These are phyloP conservation scores for Coniochaeta sp. DNA, from an alignment of 2,329 filamentous ascomycete species.

Conservation along the genomic window DNA sequence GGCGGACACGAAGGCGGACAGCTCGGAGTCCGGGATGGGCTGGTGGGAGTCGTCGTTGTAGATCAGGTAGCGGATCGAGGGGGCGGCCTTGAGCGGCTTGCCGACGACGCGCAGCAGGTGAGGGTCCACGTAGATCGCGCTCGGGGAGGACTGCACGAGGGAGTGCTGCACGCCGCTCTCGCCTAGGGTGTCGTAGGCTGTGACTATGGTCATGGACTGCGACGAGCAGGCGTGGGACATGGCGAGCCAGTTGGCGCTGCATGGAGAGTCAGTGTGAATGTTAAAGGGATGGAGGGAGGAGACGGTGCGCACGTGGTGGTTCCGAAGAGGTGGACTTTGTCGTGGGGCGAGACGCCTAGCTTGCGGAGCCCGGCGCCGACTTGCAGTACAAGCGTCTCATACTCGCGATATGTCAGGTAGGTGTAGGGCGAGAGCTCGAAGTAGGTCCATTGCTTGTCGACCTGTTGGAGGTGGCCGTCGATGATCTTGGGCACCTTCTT, in stretches of 20 bases:
- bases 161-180: constrained; percentile 80
- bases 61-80: constrained; percentile 51
- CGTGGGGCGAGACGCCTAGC: constrained; percentile 59
- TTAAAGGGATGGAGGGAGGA: not conserved
- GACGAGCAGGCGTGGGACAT: constrained; percentile 71
- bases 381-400: constrained; percentile 61
- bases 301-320: constrained; percentile 58
- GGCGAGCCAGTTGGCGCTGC: constrained; percentile 73
- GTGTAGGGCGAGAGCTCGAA: constrained; percentile 76
- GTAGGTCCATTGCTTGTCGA: constrained; percentile 88
- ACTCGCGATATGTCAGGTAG: constrained; percentile 74
- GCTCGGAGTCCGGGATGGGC: constrained; percentile 43
- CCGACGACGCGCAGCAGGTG: constrained; percentile 59
- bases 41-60: constrained; percentile 51
- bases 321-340: constrained; percentile 75
- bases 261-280: constrained; percentile 6
- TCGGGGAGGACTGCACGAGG: constrained; percentile 70
- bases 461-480: constrained; percentile 69
- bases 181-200: constrained; percentile 89
- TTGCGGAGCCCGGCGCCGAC: constrained; percentile 68
- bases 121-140: constrained; percentile 82
- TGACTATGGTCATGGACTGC: constrained; percentile 87
- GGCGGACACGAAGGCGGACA: constrained; percentile 49
- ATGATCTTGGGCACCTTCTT: constrained; percentile 88
- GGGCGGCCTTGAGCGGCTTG: constrained; percentile 47